Percentiles rank a stretch among this genome's conserved stretches.
Conservation (phyloP, 2,329 filamentous ascomycete species). For the Podosphaera xanthii region DNA sequence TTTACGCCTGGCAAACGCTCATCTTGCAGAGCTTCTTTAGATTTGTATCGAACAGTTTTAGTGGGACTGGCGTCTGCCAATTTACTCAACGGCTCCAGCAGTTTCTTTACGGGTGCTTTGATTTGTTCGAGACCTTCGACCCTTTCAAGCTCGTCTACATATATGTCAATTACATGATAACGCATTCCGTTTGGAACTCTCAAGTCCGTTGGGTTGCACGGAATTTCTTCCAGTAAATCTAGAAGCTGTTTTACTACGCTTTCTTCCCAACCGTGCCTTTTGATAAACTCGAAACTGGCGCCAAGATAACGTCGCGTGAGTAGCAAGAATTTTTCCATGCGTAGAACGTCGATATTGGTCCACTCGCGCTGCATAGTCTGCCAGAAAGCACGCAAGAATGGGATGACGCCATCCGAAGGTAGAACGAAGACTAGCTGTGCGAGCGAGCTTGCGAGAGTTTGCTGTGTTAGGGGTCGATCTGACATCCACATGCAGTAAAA, state of each 20-base stretch:
- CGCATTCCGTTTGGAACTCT: conserved; percentile 59
- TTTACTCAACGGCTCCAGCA: conserved; percentile 22
- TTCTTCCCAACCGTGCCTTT: conserved; percentile 17
- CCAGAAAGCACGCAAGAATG: conserved; percentile 44
- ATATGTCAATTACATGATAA: conserved; percentile 75
- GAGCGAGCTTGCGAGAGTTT: conserved; percentile 58
- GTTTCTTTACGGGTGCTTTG: conserved; percentile 17
- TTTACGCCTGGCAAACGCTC: conserved; percentile 45
- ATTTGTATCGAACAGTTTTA: conserved; percentile 49
- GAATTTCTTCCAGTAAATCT: conserved; percentile 22
- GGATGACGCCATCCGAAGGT: conserved; percentile 21
- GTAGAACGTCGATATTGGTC: conserved; percentile 46
- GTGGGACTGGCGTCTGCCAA: conserved; percentile 30
- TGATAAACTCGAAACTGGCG: conserved; percentile 35
- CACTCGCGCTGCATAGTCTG: conserved; percentile 46
- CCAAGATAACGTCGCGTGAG: conserved; percentile 59
- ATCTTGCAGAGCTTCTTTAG: conserved; percentile 48
- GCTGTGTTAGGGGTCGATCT: conserved; percentile 71
- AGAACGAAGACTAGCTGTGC: conserved; percentile 44
- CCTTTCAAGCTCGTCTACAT: conserved; percentile 71
- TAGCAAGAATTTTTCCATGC: conserved; percentile 83
- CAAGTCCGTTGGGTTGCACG: conserved; percentile 21
- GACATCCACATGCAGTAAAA: conserved; percentile 91
- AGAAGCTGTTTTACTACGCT: conserved; percentile 21
- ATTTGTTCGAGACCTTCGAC: conserved; percentile 28